Base-by-base conservation (phyloP, 371 early-diverging fungal species). In the Mucor plumbeus region DNA sequence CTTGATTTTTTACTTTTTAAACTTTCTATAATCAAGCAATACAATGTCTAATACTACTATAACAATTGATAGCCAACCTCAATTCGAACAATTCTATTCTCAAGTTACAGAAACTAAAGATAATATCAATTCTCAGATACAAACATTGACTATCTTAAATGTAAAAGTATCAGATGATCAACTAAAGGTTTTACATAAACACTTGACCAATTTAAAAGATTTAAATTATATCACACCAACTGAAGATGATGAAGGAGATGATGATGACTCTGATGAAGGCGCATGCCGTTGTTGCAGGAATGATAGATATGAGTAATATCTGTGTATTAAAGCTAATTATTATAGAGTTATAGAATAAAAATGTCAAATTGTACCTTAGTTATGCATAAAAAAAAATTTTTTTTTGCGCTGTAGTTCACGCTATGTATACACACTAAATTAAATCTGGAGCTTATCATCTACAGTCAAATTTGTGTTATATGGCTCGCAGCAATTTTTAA, bases 231-330 rank as follows among this genome's bases (percentile, higher is more conserved):
- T 6, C 10, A 55, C 41, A 31, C 63, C 63, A 26, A 39, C 26
- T n/a, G 14, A 40, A 9, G 41, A 55, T 4, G 31, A 50, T 15
- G 13, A 36, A 14, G 54, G 55, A 3, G 54, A 40, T 3, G 63
- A 63, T 5, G 62, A 50, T 11, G 63, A 63, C 17, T 44, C 44
- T 44, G 44, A 44, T 15, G 55, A 55, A n/a, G 40, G 33, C 17
- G 36, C 54, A 33, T 63, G 63, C 7, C 26, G 41, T 39, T 63
- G 63, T 9, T 55, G 54, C 17, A 53, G 63, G 55, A 13, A 55
- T 17, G 55, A 63, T 34, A 63, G 63, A 63, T 40, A 63, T 19
- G 63, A 63, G 55, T 63, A 63, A 26, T 3, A 26, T 26, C n/a
- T 26, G 3, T 26, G 26, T 26, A 26, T 26, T 26, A 26, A 26